Conservation (phyloP, 2,329 filamentous ascomycete genomes). For the Iodosphaeria phyllophila region DNA sequence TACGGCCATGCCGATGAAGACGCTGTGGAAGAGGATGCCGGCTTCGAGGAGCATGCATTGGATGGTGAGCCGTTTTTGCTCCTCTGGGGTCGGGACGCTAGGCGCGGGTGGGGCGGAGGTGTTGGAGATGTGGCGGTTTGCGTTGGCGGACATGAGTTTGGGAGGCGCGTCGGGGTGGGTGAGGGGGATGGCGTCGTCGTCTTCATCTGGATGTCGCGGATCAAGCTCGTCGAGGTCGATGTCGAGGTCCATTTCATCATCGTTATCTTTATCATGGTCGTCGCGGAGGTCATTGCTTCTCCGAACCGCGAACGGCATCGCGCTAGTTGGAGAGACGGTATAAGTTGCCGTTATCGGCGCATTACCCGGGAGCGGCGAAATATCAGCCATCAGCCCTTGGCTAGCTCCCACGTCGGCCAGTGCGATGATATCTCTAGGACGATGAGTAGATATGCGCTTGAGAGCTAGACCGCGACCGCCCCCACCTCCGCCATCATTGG, state of each 20-base stretch:
- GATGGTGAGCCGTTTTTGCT: constrained; percentile 47
- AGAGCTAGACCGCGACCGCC: constrained; percentile 18
- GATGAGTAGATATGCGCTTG: constrained; percentile 17
- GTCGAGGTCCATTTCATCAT: constrained; percentile 36
- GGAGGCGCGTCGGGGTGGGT: no score
- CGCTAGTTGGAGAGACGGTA: constrained; percentile 6
- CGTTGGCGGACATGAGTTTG: no score
- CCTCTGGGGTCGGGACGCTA: constrained; percentile 25
- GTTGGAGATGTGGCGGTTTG: constrained; percentile 4
- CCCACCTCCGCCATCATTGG: constrained; percentile 9
- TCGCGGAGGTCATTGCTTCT: constrained; percentile 3
- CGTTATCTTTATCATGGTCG: constrained; percentile 15
- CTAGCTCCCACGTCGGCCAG: constrained; percentile 31
- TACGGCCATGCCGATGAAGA: constrained; percentile 77
- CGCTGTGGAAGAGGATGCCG: constrained; percentile 67
- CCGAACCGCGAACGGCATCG: constrained; percentile 3
- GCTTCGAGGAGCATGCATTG: constrained; percentile 69
- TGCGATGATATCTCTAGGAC: constrained; percentile 31
- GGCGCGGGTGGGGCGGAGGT: constrained; percentile 10
- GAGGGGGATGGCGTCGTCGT: constrained; percentile 13
- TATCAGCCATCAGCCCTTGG: constrained; percentile 36
- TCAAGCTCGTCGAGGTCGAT: constrained; percentile 43
- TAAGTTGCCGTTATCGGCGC: constrained; percentile 22
- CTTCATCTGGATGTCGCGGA: constrained; percentile 17
- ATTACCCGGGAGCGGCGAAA: constrained; percentile 37